Evolutionary conservation across 2,329 filamentous ascomycete genomes (phyloP), one percentile per base, ranked within the genome.

Genomic region (Colletotrichum graminicola): DNA sequence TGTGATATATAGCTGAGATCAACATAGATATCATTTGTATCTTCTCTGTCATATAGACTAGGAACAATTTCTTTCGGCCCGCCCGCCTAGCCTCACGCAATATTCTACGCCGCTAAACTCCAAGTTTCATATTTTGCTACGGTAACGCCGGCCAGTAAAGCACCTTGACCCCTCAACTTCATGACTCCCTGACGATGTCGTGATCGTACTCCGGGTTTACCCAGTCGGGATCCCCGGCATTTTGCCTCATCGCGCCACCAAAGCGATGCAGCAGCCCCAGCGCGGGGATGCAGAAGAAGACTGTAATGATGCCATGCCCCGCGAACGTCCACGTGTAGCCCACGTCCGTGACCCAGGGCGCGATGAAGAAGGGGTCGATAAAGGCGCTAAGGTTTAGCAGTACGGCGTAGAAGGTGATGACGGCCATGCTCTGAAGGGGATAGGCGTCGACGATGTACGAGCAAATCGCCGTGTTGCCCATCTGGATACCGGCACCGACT

Each of bases 361-460:
- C 79, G 73, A 87, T 87, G 75, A 87, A 87, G 76, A 88, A 87
- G 21, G 80, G 80, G 62, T 80, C 79, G 39, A 80, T 67, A 72
- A 87, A 87, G 3, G 84, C 83, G 51, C 83, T 83, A 59, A 87
- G 74, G 74, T 88, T 89, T 49, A 88, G 80, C 55, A 87, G 80
- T 4, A 88, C 85, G 10, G 84, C 81, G 75, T 88, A 89, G 75
- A 88, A 89, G 10, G 84, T 86, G 41, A 88, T 82, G 47, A 87
- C 80, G 52, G 84, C 84, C 76, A 87, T 89, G 47, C 84, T 85
- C 75, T 89, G 86, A 21, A 86, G 77, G 0, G 86, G 87, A 75
- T 89, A 89, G 56, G 82, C 82, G 75, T 90, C 88, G 43, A 89
- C 83, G 21, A 89, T 82, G 75, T 89, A 89, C 7, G 83, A 81